A percentile compares a stretch with the other conserved stretches of the same genome.
Evolutionary conservation across 768 basidiomycete genomes (phyloP).

Genomic region (Boletus sp.): DNA sequence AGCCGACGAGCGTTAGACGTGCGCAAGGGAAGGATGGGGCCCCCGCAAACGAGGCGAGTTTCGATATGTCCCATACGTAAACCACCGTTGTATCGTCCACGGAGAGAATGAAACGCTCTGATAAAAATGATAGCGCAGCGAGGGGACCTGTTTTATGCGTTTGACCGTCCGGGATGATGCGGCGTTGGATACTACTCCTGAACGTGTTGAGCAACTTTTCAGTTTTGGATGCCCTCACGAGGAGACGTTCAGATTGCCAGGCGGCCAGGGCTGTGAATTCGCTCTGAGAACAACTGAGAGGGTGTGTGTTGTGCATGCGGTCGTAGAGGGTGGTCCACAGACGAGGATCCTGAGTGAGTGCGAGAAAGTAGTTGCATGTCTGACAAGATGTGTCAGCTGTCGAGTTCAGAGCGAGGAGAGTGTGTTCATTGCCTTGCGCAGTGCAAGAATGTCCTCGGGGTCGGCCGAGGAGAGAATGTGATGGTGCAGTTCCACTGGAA

Average conservation of each 20-base stretch:
- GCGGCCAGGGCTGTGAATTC: not conserved
- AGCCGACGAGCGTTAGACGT: constrained; percentile 2
- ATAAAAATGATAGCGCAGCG: constrained; percentile 2
- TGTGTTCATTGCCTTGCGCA: constrained; percentile 11
- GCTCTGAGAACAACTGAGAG: constrained; percentile 1
- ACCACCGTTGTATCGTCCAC: constrained; percentile 4
- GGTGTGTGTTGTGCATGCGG: constrained; percentile 1
- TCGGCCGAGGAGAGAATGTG: constrained; percentile 1
- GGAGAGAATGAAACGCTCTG: constrained; percentile 11
- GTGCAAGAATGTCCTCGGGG: constrained; percentile 3
- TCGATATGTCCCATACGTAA: constrained; percentile 13
- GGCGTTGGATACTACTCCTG: not conserved
- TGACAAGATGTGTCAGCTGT: not conserved
- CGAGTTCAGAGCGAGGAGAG: not conserved
- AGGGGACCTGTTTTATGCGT: not conserved
- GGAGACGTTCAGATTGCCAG: constrained; percentile 1
- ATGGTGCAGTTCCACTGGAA: constrained; percentile 7
- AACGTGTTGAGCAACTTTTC: not conserved
- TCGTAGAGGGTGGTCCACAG: constrained; percentile 1
- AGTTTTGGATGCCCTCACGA: constrained; percentile 6
- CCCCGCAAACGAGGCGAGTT: not conserved
- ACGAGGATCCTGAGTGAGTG: not conserved
- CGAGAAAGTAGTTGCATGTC: constrained; percentile 9
- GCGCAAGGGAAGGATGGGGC: constrained; percentile 1
- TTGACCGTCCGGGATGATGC: not conserved